Evolutionary conservation across 2,329 filamentous ascomycete species (phyloP).

Genomic region (Monilinia fructicola): DNA sequence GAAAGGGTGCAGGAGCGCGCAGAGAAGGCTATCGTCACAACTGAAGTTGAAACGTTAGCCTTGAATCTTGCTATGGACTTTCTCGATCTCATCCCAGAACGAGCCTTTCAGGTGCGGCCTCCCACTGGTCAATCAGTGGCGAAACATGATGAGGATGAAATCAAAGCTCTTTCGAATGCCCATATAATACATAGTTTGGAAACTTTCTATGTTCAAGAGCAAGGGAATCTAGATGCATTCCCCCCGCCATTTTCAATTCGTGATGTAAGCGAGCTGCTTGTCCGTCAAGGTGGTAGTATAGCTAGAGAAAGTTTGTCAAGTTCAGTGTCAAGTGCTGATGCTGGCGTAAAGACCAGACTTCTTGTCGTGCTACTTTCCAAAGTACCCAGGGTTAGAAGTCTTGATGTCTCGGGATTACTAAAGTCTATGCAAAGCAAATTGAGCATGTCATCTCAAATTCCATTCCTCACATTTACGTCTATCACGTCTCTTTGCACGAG

Average conservation of each 20-base stretch:
- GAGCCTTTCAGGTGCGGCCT: constrained; percentile 53
- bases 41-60: constrained; percentile 40
- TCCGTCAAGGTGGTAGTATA: constrained; percentile 58
- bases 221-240: constrained; percentile 65
- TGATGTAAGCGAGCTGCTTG: constrained; percentile 60
- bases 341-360: constrained; percentile 59
- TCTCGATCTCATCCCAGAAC: constrained; percentile 63
- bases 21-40: constrained; percentile 29
- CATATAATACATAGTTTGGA: constrained; percentile 61
- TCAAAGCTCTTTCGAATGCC: constrained; percentile 43
- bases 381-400: constrained; percentile 46
- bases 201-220: constrained; percentile 67
- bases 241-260: constrained; percentile 58
- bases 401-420: constrained; percentile 51
- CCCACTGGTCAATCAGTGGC: constrained; percentile 34
- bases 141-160: constrained; percentile 36
- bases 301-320: constrained; percentile 50
- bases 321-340: constrained; percentile 46
- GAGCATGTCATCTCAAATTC: constrained; percentile 42
- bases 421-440: constrained; percentile 53
- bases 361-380: constrained; percentile 59
- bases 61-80: constrained; percentile 55
- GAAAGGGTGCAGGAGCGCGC: constrained; percentile 41
- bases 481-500: constrained; percentile 58
- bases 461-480: constrained; percentile 58